phyloP scores from a whole-genome alignment of 1,284 basidiomycete species.

The Melampsora larici-populina region DNA sequence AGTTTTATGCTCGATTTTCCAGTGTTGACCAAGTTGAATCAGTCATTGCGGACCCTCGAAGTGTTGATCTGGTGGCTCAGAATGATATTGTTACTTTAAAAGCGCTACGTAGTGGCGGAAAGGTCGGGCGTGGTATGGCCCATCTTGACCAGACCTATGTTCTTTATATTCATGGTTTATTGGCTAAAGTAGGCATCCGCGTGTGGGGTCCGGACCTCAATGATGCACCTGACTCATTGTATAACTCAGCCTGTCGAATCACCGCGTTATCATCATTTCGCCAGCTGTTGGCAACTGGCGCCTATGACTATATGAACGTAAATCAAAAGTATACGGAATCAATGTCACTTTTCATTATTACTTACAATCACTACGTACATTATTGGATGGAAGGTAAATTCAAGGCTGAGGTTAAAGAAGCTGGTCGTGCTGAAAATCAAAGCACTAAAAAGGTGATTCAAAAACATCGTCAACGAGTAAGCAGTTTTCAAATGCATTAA shows the following conservation, averaged over 20 bases:
- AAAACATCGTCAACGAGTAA: not conserved
- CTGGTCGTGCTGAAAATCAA: not conserved
- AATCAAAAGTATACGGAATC: not conserved
- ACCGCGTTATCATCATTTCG: constrained; percentile 16
- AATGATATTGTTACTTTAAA: constrained; percentile 9
- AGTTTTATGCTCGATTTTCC: constrained; percentile 21
- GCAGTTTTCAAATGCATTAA: not conserved
- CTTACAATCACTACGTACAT: constrained; percentile 34
- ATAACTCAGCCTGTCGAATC: no score
- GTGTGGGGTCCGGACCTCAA: no score
- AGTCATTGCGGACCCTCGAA: not conserved
- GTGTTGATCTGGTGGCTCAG: not conserved
- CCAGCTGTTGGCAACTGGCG: constrained; percentile 6
- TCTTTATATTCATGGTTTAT: constrained; percentile 1
- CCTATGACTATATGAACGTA: constrained; percentile 32
- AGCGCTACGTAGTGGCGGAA: not conserved
- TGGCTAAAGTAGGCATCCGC: no score
- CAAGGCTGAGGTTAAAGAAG: not conserved
- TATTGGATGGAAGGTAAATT: not conserved
- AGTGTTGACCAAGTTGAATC: not conserved
- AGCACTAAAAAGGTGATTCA: not conserved
- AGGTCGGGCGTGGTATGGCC: constrained; percentile 15
- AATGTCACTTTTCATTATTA: not conserved
- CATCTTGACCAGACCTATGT: constrained; percentile 27
- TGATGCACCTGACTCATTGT: no score